A percentile compares a stretch with the other conserved stretches of the same genome.
Conservation (phyloP, 441 rosid species). For the Capsella rubella region DNA sequence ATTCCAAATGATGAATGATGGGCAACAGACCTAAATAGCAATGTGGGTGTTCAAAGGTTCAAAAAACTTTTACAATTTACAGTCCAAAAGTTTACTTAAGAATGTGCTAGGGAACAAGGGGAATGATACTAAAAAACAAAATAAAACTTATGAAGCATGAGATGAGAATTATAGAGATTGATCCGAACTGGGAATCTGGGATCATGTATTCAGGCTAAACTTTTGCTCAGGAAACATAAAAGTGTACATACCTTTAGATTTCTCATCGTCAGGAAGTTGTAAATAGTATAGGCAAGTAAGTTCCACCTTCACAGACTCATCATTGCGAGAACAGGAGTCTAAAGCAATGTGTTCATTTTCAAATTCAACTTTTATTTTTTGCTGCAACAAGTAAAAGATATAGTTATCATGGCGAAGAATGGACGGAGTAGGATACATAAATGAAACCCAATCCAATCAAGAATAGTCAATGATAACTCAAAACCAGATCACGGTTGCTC, state of each 20-base stretch:
- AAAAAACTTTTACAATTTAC: constrained; percentile 1
- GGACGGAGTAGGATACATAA: neutral
- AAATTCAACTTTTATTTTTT: constrained; percentile 61
- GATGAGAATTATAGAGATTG: constrained; percentile 11
- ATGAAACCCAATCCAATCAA: constrained; percentile 5
- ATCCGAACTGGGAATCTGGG: neutral
- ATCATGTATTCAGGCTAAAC: constrained; percentile 22
- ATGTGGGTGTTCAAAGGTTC: constrained; percentile 31
- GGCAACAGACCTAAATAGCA: constrained; percentile 81
- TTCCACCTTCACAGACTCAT: constrained; percentile 77
- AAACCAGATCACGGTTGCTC: constrained; percentile 45
- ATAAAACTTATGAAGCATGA: constrained; percentile 1
- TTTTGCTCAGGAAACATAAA: constrained; percentile 16
- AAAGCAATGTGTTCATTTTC: constrained; percentile 58
- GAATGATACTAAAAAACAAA: constrained; percentile 9
- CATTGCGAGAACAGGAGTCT: constrained; percentile 48
- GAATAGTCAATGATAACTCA: constrained; percentile 21
- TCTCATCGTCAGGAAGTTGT: constrained; percentile 76
- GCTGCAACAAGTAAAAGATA: constrained; percentile 55
- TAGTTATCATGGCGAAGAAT: constrained; percentile 31
- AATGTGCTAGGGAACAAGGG: constrained; percentile 1
- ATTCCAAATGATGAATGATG: constrained; percentile 72
- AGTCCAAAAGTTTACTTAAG: neutral
- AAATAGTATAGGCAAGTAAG: constrained; percentile 87
- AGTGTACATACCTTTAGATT: constrained; percentile 69